Evolutionary conservation across 2,329 filamentous ascomycete genomes (phyloP), one percentile per base, ranked within the genome.

Genomic region (Nemania abortiva): DNA sequence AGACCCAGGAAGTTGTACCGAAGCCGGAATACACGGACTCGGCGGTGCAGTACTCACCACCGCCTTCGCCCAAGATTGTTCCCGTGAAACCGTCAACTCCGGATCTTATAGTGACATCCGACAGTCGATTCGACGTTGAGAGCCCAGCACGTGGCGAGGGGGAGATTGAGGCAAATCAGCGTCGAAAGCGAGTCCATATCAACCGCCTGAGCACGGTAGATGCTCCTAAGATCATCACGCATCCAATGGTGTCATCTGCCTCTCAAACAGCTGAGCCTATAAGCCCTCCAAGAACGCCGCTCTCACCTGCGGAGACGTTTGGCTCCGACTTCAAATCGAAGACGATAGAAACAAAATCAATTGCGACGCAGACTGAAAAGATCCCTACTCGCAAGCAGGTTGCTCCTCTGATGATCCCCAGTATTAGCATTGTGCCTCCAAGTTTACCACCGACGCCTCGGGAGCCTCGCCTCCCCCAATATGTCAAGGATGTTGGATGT

Each of bases 341-440:
- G 15, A 75, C 69, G 10, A 66, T 75, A 2, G 77, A 82, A 62
- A 87, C 89, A 82, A 82, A 84, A 1, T 88, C 88, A 9, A 82
- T 83, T 10, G 87, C 86, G 1, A 92, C 90, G 0, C 91, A 93
- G 78, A 93, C 91, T 0, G 85, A 86, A 37, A 64, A 37, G 6
- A n/a, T 63, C 6, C 67, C 58, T 68, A 66, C 79, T n/a, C 63
- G 73, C 57, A 70, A 75, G 65, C 65, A 72, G 34, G 76, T 72
- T 27, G 57, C 73, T 11, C 76, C 73, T 72, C 81, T 89, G 68
- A 77, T 85, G 4, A 92, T 98, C 70, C 95, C 95, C 0, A 92
- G 91, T 75, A 99, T 99, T 77, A 92, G 93, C 65, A 93, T 99
- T 60, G 92, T 97, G 74, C 96, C 96, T 37, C 95, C 96, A 0